These are phyloP conservation scores for Sphagnum magellanicum DNA, from an alignment of 228 moss, liverwort and hornwort species.

Conservation along the genomic window DNA sequence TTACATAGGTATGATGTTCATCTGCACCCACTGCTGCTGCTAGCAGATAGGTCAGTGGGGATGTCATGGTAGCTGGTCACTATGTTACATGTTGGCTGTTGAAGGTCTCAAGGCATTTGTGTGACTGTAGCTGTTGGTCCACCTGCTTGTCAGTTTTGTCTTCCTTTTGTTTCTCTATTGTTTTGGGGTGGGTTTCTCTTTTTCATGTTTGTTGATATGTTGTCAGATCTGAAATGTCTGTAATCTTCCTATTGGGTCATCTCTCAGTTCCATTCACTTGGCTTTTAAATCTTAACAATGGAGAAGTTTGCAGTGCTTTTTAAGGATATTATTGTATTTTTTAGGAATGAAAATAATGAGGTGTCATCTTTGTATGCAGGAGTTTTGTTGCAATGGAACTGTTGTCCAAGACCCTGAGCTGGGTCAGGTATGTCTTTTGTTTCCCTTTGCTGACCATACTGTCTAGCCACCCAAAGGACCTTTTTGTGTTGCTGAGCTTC, in stretches of 20 bases:
- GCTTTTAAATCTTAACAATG: not conserved
- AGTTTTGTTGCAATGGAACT: conserved; percentile 95
- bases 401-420: conserved; percentile 87
- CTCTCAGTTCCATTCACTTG: not conserved
- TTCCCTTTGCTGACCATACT: not conserved
- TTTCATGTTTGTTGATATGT: not conserved
- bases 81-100: too few species aligned
- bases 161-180: too few species aligned
- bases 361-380: conserved; percentile 17
- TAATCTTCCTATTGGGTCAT: not conserved
- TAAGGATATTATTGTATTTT: not conserved
- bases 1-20: too few species aligned
- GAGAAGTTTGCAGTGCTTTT: not conserved
- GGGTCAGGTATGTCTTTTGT: conserved; percentile 45
- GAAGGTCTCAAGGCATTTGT: too few species aligned
- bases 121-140: too few species aligned
- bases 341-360: not conserved
- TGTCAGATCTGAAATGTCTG: not conserved
- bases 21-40: too few species aligned
- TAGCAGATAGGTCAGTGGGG: too few species aligned
- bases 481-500: not conserved
- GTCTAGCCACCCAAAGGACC: not conserved
- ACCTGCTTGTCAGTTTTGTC: too few species aligned
- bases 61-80: too few species aligned
- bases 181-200: too few species aligned